Conservation (phyloP, 202 grass and related monocot species). For the Zoysia matrella region DNA sequence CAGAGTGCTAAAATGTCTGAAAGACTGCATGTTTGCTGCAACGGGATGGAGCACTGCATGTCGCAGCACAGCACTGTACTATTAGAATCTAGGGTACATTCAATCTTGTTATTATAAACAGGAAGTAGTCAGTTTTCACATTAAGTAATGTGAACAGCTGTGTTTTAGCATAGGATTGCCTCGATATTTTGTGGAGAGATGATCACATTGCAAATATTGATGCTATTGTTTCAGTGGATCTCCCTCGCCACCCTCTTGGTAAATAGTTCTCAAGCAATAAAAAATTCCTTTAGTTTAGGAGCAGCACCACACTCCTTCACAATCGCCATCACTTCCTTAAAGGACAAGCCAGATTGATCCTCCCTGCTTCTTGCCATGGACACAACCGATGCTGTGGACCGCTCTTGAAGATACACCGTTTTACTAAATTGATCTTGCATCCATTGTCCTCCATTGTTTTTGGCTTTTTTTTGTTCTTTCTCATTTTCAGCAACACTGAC, state of each 20-base stretch:
- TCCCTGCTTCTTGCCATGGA: background rate
- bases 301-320: background rate
- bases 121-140: no score
- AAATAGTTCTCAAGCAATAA: background rate
- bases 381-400: background rate
- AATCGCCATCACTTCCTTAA: background rate
- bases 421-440: background rate
- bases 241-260: background rate
- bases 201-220: no score
- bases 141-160: no score
- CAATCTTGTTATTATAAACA: no score
- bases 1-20: no score
- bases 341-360: no score
- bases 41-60: no score
- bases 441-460: background rate
- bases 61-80: no score
- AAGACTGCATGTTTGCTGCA: no score
- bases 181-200: no score
- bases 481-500: background rate
- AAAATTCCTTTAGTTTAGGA: background rate
- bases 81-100: no score
- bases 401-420: background rate
- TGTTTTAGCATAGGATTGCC: no score
- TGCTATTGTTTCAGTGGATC: background rate
- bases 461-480: background rate